A percentile compares a stretch with the other conserved stretches of the same genome.
phyloP scores from a whole-genome alignment of 2,329 filamentous ascomycete species.

The Diplodia intermedia region DNA sequence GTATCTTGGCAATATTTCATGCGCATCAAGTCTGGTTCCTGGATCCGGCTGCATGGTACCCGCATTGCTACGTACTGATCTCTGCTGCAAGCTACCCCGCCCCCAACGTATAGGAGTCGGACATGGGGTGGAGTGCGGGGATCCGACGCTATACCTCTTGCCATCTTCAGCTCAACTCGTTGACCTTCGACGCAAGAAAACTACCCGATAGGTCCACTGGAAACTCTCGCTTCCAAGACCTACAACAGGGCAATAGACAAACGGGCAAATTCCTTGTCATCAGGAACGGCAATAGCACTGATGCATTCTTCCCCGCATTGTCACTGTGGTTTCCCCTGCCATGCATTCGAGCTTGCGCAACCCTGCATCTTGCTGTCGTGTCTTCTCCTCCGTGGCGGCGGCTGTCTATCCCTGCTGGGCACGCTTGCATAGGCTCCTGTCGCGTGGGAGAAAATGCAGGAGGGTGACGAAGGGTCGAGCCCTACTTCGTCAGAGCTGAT shows the following conservation, averaged over 20 bases:
- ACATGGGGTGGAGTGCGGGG: neutral
- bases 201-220: neutral
- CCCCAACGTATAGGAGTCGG: neutral
- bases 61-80: neutral
- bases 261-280: neutral
- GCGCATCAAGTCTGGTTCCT: constrained; percentile 9
- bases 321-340: neutral
- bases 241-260: neutral
- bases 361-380: neutral
- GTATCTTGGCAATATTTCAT: neutral
- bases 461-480: neutral
- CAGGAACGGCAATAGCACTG: neutral
- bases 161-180: neutral
- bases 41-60: neutral
- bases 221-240: neutral
- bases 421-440: neutral
- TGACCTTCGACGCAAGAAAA: neutral
- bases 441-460: neutral
- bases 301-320: neutral
- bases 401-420: neutral
- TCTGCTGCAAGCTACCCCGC: constrained; percentile 3
- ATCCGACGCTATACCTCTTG: neutral
- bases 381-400: neutral
- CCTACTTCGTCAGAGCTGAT: neutral
- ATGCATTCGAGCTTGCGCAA: neutral